These are phyloP conservation scores for Boechera retrofracta DNA, from an alignment of 345 rosid species.

Conservation along the genomic window DNA sequence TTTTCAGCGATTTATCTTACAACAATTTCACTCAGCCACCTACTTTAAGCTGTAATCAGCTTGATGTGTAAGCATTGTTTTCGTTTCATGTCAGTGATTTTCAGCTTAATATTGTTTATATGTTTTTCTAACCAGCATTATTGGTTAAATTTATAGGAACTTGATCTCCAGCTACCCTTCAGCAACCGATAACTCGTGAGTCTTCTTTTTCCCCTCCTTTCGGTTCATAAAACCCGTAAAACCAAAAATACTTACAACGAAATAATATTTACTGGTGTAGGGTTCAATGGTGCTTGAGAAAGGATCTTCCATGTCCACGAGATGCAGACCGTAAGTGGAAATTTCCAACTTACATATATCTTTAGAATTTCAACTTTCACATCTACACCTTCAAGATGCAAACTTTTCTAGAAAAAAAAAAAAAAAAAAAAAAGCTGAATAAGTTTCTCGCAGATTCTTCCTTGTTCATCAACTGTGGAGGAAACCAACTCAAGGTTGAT, in stretches of 20 bases:
- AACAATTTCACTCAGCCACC: constrained; percentile 73
- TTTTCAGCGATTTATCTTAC: constrained; percentile 81
- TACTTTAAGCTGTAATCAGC: constrained; percentile 49
- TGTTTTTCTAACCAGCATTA: constrained; percentile 20
- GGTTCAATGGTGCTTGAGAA: constrained; percentile 65
- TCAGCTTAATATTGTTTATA: not conserved
- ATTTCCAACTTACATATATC: no score
- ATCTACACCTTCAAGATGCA: not conserved
- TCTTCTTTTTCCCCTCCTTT: constrained; percentile 21
- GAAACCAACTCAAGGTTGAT: constrained; percentile 31
- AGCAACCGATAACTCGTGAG: constrained; percentile 62
- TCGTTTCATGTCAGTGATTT: not conserved
- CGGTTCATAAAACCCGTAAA: not conserved
- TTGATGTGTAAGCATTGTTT: constrained; percentile 53
- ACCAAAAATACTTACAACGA: constrained; percentile 1
- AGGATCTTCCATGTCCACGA: constrained; percentile 67
- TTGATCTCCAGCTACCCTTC: constrained; percentile 62
- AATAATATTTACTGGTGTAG: constrained; percentile 40
- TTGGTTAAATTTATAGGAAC: constrained; percentile 58
- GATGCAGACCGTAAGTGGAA: constrained; percentile 57
- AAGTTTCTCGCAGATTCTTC: constrained; percentile 55
- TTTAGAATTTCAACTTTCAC: not conserved
- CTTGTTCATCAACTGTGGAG: constrained; percentile 85
- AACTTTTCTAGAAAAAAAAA: not conserved
- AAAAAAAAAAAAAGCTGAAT: no score